A percentile compares a stretch with the other conserved stretches of the same genome.
Evolutionary conservation across 352 stramenopile species (phyloP).

Genomic region (Phytopythium cucurbitacearum): DNA sequence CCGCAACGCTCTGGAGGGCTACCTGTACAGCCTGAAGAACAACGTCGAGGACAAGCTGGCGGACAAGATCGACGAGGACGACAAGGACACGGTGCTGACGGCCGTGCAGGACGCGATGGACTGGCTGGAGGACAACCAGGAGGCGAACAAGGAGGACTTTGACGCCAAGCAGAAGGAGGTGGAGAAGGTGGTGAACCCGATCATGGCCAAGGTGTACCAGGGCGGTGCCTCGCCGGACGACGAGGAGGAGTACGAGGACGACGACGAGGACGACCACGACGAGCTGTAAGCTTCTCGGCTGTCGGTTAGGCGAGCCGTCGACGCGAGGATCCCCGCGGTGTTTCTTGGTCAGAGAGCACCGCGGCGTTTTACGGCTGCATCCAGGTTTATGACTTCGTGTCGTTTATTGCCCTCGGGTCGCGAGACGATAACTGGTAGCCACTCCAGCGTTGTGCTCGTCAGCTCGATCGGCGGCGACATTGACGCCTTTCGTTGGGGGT

Average conservation of each 20-base stretch:
- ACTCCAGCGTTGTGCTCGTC: too few species aligned
- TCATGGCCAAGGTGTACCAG: conserved; percentile 98
- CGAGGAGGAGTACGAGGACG: conserved; percentile 70
- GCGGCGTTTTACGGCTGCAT: too few species aligned
- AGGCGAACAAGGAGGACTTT: conserved; percentile 98
- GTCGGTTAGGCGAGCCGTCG: neutral
- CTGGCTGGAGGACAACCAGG: conserved; percentile 99
- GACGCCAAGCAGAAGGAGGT: conserved; percentile 99
- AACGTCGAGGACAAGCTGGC: conserved; percentile 92
- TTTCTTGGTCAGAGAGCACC: too few species aligned
- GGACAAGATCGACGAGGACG: conserved; percentile 95
- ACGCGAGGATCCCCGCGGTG: too few species aligned
- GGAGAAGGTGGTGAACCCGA: conserved; percentile 97
- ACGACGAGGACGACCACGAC: conserved; percentile 90
- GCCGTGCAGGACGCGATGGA: conserved; percentile 98
- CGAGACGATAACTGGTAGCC: too few species aligned
- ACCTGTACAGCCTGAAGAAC: conserved; percentile 96
- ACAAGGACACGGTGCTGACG: conserved; percentile 88
- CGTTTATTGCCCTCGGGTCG: too few species aligned
- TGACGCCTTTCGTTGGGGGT: too few species aligned
- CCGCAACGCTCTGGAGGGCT: conserved; percentile 96
- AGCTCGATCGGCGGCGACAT: too few species aligned
- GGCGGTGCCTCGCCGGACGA: conserved; percentile 55
- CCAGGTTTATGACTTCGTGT: too few species aligned
- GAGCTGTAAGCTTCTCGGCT: conserved; percentile 87